Conservation (phyloP, 164 flowering plant genomes). For the Aristolochia fimbriata region DNA sequence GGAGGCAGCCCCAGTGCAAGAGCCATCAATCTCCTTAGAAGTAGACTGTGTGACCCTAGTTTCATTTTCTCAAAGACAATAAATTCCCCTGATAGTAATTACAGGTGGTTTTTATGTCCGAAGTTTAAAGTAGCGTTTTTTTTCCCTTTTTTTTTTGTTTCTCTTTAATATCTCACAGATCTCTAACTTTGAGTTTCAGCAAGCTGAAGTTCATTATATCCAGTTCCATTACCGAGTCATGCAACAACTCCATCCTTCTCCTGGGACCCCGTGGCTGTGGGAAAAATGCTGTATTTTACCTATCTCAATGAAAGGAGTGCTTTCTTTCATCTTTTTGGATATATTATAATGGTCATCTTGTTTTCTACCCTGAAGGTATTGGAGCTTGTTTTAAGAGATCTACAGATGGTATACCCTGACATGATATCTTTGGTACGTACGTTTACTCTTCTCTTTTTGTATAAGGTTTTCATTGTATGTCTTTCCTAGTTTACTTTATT, state of each 20-base stretch:
- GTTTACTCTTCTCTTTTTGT: background rate
- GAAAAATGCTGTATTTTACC: constrained; percentile 45
- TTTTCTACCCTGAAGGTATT: constrained; percentile 41
- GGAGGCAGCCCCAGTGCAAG: constrained; percentile 29
- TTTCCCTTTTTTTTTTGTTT: background rate
- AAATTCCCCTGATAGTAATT: constrained; percentile 50
- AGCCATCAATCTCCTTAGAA: constrained; percentile 45
- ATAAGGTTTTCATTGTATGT: too few species aligned
- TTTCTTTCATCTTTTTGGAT: background rate
- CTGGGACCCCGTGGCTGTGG: constrained; percentile 97
- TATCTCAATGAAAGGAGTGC: background rate
- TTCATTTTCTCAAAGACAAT: constrained; percentile 39
- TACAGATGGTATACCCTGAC: constrained; percentile 51
- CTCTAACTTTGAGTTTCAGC: constrained; percentile 23
- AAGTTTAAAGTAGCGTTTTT: background rate
- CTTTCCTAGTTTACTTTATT: too few species aligned
- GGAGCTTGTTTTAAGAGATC: constrained; percentile 72
- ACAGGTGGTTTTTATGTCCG: constrained; percentile 30
- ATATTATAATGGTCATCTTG: background rate
- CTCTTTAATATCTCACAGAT: background rate
- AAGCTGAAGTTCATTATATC: constrained; percentile 77
- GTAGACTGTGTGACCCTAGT: constrained; percentile 47
- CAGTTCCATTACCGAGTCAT: constrained; percentile 69
- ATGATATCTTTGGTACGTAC: constrained; percentile 62
- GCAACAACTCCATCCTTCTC: constrained; percentile 78